phyloP scores from a whole-genome alignment of 768 basidiomycete species.

The Pisolithus marmoratus region DNA sequence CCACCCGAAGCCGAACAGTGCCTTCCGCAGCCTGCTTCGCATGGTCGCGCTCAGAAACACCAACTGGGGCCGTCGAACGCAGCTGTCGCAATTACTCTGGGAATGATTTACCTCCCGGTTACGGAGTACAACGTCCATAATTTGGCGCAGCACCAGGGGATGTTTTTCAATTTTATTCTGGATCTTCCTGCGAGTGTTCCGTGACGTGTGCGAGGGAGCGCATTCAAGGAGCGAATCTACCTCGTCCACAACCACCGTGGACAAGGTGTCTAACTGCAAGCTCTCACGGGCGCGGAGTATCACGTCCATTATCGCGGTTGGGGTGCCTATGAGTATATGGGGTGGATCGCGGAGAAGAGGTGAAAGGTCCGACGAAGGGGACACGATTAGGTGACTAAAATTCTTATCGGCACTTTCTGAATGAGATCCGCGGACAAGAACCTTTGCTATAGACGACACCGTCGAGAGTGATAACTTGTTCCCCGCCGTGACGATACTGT shows the following conservation, averaged over 20 bases:
- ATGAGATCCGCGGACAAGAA: conserved; percentile 52
- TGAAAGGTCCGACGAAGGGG: conserved; percentile 27
- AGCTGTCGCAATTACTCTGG: conserved; percentile 1
- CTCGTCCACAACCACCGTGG: conserved; percentile 68
- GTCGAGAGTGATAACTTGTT: conserved; percentile 26
- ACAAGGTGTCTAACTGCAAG: conserved; percentile 42
- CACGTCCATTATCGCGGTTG: conserved; percentile 60
- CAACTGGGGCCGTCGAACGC: conserved; percentile 45
- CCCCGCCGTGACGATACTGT: conserved; percentile 37
- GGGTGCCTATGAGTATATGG: conserved; percentile 67
- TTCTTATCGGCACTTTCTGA: conserved; percentile 22
- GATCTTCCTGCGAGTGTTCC: conserved; percentile 35
- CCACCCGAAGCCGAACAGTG: conserved; percentile 55
- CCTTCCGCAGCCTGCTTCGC: conserved; percentile 35
- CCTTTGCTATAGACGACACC: conserved; percentile 47
- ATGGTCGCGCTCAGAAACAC: conserved; percentile 71
- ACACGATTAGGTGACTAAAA: conserved; percentile 21
- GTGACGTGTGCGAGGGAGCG: conserved; percentile 36
- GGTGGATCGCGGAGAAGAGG: conserved; percentile 42
- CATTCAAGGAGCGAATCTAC: conserved; percentile 66
- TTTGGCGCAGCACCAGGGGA: conserved; percentile 49
- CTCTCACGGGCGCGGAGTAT: conserved; percentile 37
- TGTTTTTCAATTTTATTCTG: conserved; percentile 44
- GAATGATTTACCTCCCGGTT: conserved; percentile 8
- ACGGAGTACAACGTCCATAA: conserved; percentile 55